These are phyloP conservation scores for Clonostachys sp. DNA, from an alignment of 2,329 filamentous ascomycete species.

Conservation along the genomic window DNA sequence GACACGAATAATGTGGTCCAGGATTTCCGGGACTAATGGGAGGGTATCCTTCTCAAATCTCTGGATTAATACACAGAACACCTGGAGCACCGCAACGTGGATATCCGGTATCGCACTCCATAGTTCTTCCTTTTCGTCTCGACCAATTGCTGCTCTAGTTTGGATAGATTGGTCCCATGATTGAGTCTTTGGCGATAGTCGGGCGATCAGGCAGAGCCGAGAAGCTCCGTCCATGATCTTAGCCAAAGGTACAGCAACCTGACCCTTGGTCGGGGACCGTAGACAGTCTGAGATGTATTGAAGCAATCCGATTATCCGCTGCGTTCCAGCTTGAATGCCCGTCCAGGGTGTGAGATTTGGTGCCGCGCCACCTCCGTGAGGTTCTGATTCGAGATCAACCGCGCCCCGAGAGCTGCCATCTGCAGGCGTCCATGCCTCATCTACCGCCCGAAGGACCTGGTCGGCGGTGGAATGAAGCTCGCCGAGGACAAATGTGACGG, in stretches of 20 bases:
- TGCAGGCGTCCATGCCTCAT: conserved; percentile 77
- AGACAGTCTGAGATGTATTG: conserved; percentile 61
- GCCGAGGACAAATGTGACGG: conserved; percentile 56
- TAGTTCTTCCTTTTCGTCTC: conserved; percentile 78
- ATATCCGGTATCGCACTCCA: conserved; percentile 70
- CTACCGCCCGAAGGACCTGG: conserved; percentile 70
- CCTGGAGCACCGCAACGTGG: conserved; percentile 64
- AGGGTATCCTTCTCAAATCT: conserved; percentile 54
- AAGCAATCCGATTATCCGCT: conserved; percentile 65
- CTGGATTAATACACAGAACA: conserved; percentile 53
- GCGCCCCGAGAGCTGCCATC: conserved; percentile 39
- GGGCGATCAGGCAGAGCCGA: conserved; percentile 64
- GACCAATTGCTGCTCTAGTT: conserved; percentile 66
- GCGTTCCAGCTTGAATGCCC: conserved; percentile 68
- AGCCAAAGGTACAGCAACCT: conserved; percentile 65
- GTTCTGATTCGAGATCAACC: conserved; percentile 39
- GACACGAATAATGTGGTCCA: conserved; percentile 70
- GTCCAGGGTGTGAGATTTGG: conserved; percentile 62
- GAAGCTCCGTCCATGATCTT: conserved; percentile 64
- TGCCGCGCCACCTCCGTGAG: conserved; percentile 38
- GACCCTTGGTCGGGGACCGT: conserved; percentile 55
- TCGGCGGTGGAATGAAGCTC: conserved; percentile 69
- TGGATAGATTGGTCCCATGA: conserved; percentile 47
- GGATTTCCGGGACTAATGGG: conserved; percentile 56
- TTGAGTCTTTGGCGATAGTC: conserved; percentile 40